phyloP scores from a whole-genome alignment of 306 rosid genomes.

The Ochetophila trinervis region DNA sequence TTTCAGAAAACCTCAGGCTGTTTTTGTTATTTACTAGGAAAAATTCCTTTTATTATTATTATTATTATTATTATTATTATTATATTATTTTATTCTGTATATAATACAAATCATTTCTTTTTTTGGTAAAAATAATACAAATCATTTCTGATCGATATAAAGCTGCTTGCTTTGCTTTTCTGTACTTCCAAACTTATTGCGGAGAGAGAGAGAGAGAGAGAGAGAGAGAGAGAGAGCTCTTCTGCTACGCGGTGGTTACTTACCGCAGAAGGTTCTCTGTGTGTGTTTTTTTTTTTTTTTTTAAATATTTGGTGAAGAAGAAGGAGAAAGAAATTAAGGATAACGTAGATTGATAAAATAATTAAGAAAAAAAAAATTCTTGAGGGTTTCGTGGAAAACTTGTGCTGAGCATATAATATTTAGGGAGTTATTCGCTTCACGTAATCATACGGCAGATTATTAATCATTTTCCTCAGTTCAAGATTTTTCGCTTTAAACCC shows the following conservation, averaged over 20 bases:
- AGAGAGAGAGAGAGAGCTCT: conserved; percentile 21
- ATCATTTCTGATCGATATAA: neutral
- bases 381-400: conserved; percentile 53
- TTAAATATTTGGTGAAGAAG: conserved; percentile 21
- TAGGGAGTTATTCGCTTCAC: conserved; percentile 45
- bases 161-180: conserved; percentile 16
- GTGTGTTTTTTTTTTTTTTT: conserved; percentile 21
- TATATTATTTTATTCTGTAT: no score
- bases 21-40: no score
- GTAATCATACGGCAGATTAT: conserved; percentile 39
- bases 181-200: conserved; percentile 27
- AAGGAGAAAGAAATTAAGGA: conserved; percentile 7
- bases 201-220: conserved; percentile 23
- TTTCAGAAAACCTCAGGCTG: no score
- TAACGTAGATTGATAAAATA: conserved; percentile 29
- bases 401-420: conserved; percentile 21
- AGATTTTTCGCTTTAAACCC: conserved; percentile 28
- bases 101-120: no score
- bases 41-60: no score
- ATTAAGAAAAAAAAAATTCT: conserved; percentile 18
- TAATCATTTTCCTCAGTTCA: conserved; percentile 1
- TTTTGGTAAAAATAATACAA: neutral
- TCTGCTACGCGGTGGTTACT: conserved; percentile 44
- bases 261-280: conserved; percentile 52
- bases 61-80: no score